Percentiles rank a stretch among this genome's conserved stretches.
Evolutionary conservation across 169 alveolate genomes (phyloP).

Genomic region (Plasmodium billcollinsi): DNA sequence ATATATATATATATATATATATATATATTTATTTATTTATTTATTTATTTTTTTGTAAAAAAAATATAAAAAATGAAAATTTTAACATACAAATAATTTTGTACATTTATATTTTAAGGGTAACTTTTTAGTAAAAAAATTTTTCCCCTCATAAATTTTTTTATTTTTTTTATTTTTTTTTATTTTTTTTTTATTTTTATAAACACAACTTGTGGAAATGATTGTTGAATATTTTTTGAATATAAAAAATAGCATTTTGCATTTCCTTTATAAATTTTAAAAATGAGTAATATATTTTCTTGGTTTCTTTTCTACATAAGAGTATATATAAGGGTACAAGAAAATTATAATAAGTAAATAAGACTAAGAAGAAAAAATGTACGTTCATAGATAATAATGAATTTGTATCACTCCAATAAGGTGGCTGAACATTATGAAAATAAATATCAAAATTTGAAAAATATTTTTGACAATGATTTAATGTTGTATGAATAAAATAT

Average conservation of each 20-base stretch:
- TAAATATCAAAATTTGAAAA: slow-evolving; percentile 26
- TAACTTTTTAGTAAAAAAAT: too few species aligned
- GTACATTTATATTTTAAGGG: too few species aligned
- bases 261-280: slow-evolving; percentile 15
- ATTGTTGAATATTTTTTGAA: slow-evolving; percentile 8
- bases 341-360: slow-evolving; percentile 37
- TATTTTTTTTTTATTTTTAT: too few species aligned
- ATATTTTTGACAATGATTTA: slow-evolving; percentile 30
- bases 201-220: slow-evolving; percentile 3
- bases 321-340: slow-evolving; percentile 24
- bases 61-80: too few species aligned
- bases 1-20: background rate
- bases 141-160: too few species aligned
- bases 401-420: slow-evolving; percentile 49
- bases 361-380: slow-evolving; percentile 35
- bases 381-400: slow-evolving; percentile 35
- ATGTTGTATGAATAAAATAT: slow-evolving; percentile 27
- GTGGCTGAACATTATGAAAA: background rate
- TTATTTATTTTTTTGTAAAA: too few species aligned
- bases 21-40: background rate
- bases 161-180: too few species aligned
- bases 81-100: too few species aligned
- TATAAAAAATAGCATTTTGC: slow-evolving; percentile 20
- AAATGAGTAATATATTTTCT: slow-evolving; percentile 7
- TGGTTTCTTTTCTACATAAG: slow-evolving; percentile 4